Evolutionary conservation across 805 yeast species (phyloP).

Genomic region (Kuraishia hungarica): DNA sequence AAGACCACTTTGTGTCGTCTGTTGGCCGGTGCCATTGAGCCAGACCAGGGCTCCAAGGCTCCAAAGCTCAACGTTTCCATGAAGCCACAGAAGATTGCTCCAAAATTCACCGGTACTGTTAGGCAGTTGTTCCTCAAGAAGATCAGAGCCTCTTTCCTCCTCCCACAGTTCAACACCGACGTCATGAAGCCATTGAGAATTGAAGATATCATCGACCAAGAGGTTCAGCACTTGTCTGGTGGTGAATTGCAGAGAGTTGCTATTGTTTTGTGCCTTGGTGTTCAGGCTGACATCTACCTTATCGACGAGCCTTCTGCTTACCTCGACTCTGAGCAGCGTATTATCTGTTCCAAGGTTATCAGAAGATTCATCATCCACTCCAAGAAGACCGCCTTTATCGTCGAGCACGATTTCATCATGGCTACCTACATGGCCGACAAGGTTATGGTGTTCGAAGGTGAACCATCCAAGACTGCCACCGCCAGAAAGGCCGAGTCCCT

Average conservation of each 20-base stretch:
- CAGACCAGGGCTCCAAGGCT: slow-evolving; percentile 72
- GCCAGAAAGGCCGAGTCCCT: slow-evolving; percentile 90
- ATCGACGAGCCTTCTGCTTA: slow-evolving; percentile 99
- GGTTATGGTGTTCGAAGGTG: slow-evolving; percentile 96
- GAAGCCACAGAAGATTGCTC: slow-evolving; percentile 99
- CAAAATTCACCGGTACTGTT: slow-evolving; percentile 97
- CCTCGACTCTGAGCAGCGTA: slow-evolving; percentile 99
- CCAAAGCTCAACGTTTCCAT: slow-evolving; percentile 90
- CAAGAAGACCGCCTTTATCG: slow-evolving; percentile 97
- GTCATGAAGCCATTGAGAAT: slow-evolving; percentile 92
- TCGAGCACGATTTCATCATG: slow-evolving; percentile 99
- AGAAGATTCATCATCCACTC: slow-evolving; percentile 94
- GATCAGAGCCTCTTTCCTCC: slow-evolving; percentile 87
- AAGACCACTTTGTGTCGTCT: slow-evolving; percentile 95
- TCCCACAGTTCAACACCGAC: slow-evolving; percentile 97
- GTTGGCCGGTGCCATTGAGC: slow-evolving; percentile 85
- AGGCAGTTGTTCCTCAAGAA: slow-evolving; percentile 96
- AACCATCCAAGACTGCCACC: slow-evolving; percentile 75
- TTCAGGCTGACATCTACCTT: slow-evolving; percentile 90
- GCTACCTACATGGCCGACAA: slow-evolving; percentile 98
- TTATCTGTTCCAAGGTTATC: slow-evolving; percentile 95
- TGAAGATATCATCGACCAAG: slow-evolving; percentile 93
- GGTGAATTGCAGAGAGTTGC: slow-evolving; percentile 99
- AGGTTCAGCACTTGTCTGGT: slow-evolving; percentile 95
- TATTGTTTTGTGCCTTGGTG: slow-evolving; percentile 88